These are phyloP conservation scores for Bothriochloa decipiens DNA, from an alignment of 176 grass and related monocot genomes.

Conservation along the genomic window DNA sequence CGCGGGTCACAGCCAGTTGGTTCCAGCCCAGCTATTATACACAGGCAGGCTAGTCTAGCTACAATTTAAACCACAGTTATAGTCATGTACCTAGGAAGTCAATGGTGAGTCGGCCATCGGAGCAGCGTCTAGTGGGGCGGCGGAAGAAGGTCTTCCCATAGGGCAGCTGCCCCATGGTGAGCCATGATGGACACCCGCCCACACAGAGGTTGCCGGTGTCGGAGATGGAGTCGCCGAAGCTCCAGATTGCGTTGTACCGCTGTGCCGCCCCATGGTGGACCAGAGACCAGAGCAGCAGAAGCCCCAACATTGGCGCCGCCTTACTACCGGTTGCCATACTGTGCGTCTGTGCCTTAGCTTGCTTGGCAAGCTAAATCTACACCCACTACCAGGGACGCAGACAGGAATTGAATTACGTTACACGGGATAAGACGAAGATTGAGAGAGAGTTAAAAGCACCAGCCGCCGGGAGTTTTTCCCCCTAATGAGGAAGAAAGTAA, in stretches of 20 bases:
- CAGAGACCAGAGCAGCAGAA: constrained; percentile 12
- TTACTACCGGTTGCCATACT: too few species aligned
- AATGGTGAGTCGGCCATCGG: constrained; percentile 72
- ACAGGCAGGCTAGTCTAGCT: too few species aligned
- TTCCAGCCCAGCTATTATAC: too few species aligned
- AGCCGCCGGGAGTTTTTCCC: too few species aligned
- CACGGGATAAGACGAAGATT: not conserved
- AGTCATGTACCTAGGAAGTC: constrained; percentile 67
- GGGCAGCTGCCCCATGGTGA: constrained; percentile 62
- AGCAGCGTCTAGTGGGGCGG: constrained; percentile 75
- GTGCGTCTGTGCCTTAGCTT: too few species aligned
- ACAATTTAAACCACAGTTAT: too few species aligned
- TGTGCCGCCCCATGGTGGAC: constrained; percentile 18
- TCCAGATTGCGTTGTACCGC: constrained; percentile 76
- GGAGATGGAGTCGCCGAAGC: constrained; percentile 87
- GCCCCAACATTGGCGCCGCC: not conserved
- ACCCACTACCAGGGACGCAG: not conserved
- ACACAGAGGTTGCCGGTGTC: constrained; percentile 79
- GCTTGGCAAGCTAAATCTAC: not conserved
- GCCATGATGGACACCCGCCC: constrained; percentile 60
- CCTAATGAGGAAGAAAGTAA: too few species aligned
- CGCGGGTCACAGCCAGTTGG: too few species aligned
- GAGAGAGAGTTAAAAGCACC: too few species aligned
- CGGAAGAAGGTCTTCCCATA: constrained; percentile 88
- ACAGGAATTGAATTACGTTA: too few species aligned